phyloP scores from a whole-genome alignment of 371 early-diverging fungal species.

The Phascolomyces articulosus region DNA sequence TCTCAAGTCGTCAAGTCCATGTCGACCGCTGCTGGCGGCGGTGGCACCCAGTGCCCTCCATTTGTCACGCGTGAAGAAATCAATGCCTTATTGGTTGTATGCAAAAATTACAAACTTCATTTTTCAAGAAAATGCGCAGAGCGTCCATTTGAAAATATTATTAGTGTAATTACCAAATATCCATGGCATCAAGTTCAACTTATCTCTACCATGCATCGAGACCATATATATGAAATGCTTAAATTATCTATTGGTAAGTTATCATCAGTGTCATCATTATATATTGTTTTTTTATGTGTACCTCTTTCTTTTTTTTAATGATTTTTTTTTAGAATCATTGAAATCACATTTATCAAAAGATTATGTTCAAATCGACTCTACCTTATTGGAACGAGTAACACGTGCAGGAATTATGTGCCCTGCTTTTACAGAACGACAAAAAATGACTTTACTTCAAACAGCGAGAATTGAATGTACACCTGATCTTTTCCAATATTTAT shows the following conservation, averaged over 20 bases:
- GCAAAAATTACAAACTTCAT: conserved; percentile 79
- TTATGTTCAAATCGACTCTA: conserved; percentile 63
- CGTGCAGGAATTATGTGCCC: conserved; percentile 72
- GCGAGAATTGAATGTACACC: conserved; percentile 36
- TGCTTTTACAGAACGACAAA: conserved; percentile 78
- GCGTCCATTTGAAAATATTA: conserved; percentile 81
- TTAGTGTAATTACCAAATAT: conserved; percentile 71
- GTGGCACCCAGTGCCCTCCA: conserved; percentile 48
- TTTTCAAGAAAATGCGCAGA: conserved; percentile 80
- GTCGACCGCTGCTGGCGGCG: conserved; percentile 48
- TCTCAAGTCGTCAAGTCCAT: conserved; percentile 39
- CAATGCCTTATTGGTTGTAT: conserved; percentile 67
- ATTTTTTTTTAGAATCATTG: conserved; percentile 55
- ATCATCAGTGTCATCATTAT: background rate
- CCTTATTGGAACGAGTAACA: conserved; percentile 60
- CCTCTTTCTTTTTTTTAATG: background rate
- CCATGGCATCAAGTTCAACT: conserved; percentile 75
- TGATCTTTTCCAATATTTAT: conserved; percentile 21
- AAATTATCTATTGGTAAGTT: conserved; percentile 54
- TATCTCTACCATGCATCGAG: conserved; percentile 69
- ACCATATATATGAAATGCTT: conserved; percentile 78
- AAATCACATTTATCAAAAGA: conserved; percentile 63
- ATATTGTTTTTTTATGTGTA: too few species aligned
- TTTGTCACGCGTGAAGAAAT: conserved; percentile 78
- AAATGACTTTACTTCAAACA: conserved; percentile 61